These are phyloP conservation scores for Massariosphaeria phaeospora DNA, from an alignment of 495 filamentous ascomycete species.

Conservation along the genomic window DNA sequence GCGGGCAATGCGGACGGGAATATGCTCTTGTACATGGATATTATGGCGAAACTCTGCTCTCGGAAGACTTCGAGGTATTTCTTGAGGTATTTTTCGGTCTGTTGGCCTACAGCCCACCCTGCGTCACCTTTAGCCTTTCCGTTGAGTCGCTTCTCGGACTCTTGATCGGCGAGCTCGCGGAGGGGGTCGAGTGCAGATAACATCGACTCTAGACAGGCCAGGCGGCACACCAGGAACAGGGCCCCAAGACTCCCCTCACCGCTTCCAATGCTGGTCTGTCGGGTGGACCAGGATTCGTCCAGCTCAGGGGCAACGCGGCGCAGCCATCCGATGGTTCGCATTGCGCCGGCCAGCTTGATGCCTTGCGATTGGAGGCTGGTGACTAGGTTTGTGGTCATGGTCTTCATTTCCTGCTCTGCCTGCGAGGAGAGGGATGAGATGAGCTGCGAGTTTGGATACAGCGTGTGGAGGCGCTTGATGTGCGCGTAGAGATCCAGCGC, in stretches of 20 bases:
- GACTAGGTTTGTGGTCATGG: conserved; percentile 83
- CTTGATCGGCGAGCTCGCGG: conserved; percentile 83
- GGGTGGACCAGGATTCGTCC: conserved; percentile 43
- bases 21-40: conserved; percentile 86
- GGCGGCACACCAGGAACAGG: conserved; percentile 80
- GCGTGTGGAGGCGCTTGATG: conserved; percentile 75
- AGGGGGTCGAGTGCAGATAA: conserved; percentile 83
- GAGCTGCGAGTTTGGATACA: conserved; percentile 75
- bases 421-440: conserved; percentile 67
- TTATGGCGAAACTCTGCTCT: conserved; percentile 93
- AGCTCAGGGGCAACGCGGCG: conserved; percentile 80
- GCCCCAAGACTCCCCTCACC: conserved; percentile 64
- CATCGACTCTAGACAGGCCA: conserved; percentile 72
- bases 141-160: conserved; percentile 48
- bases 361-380: conserved; percentile 65
- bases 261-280: conserved; percentile 13
- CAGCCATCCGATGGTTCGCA: conserved; percentile 89
- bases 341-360: conserved; percentile 83
- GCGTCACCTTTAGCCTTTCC: conserved; percentile 24
- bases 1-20: conserved; percentile 55
- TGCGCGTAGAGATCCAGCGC: conserved; percentile 91
- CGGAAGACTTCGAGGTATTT: conserved; percentile 96
- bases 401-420: conserved; percentile 82
- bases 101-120: conserved; percentile 71
- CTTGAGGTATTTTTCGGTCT: conserved; percentile 92